Base-by-base conservation (phyloP, 768 basidiomycete species). In the Tricholomella constricta region DNA sequence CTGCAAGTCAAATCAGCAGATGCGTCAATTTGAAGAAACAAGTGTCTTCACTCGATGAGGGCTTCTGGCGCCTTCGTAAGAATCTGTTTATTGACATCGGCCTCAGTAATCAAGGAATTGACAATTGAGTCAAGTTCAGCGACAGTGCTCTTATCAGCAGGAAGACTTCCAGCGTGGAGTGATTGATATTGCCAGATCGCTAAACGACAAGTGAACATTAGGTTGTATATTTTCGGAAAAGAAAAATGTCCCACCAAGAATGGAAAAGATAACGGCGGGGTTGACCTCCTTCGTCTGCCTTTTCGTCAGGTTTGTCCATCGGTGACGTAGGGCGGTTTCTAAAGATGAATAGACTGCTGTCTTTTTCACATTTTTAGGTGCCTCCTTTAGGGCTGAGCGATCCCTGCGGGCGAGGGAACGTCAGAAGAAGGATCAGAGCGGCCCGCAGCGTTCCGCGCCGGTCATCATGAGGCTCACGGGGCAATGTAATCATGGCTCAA, bases 181-280 rank as follows among this genome's bases (percentile, higher is more conserved):
- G 77, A 73, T 68, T 93, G 84, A 69, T 84, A 93, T 70, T 94
- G 83, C 91, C 92, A 94, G 38, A 94, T 63, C 12, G 89, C 93
- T 96, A 36, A 46, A 12, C 35, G 31, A 43, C 14, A 27, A 44
- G 23, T 54, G 17, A 32, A 48, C 12, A 43, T 40, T 41, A 35
- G 4, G 47, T n/a, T 22, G 2, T n/a, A 6, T 2, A 23, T 2
- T 8, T 9, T 11, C 2, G 17, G 17, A n/a, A 32, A 26, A 17
- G 48, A 50, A 48, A 36, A 45, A 43, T 37, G 40, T 26, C 64
- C 46, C 62, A 91, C 95, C 86, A 29, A 94, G 72, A 53, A 94
- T 79, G 7, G 82, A 73, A 64, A 93, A 89, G 14, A 88, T 71
- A 34, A 82, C 71, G 2, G 79, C 81, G 4, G 92, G 92, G 61